phyloP scores from a whole-genome alignment of 1,284 basidiomycete genomes.

The Sporisorium iseilematis-ciliati region DNA sequence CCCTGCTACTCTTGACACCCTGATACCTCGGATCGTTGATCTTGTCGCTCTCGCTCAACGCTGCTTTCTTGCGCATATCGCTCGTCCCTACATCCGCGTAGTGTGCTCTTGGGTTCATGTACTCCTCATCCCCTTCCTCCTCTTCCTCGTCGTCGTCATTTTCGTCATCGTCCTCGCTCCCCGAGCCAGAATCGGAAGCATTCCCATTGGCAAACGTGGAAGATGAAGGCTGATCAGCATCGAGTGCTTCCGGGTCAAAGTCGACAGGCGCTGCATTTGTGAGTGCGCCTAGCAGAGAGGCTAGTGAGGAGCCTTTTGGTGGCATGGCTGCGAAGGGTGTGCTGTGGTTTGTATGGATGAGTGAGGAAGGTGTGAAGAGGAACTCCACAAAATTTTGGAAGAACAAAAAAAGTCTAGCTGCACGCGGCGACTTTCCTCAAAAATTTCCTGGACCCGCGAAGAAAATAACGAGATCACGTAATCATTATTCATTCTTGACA shows the following conservation, averaged over 20 bases:
- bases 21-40: conserved; percentile 45
- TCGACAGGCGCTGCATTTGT: conserved; percentile 46
- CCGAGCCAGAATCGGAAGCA: conserved; percentile 10
- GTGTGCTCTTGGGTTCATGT: conserved; percentile 50
- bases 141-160: conserved; percentile 28
- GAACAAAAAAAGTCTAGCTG: conserved; percentile 9
- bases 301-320: conserved; percentile 39
- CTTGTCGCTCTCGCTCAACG: conserved; percentile 52
- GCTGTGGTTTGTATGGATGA: not conserved
- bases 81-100: conserved; percentile 56
- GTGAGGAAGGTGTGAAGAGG: not conserved
- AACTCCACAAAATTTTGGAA: conserved; percentile 1
- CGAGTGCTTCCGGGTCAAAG: conserved; percentile 48
- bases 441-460: conserved; percentile 6
- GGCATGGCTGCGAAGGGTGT: conserved; percentile 19
- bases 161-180: conserved; percentile 15
- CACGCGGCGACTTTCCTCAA: conserved; percentile 5
- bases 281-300: conserved; percentile 39
- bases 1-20: conserved; percentile 54
- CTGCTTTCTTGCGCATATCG: conserved; percentile 54
- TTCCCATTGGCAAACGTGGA: conserved; percentile 17
- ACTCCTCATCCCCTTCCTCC: conserved; percentile 28
- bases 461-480: conserved; percentile 35
- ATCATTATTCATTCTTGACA: conserved; percentile 30
- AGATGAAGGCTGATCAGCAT: conserved; percentile 28